phyloP scores from a whole-genome alignment of 2,329 filamentous ascomycete genomes.

The Penicillium sumatraense region DNA sequence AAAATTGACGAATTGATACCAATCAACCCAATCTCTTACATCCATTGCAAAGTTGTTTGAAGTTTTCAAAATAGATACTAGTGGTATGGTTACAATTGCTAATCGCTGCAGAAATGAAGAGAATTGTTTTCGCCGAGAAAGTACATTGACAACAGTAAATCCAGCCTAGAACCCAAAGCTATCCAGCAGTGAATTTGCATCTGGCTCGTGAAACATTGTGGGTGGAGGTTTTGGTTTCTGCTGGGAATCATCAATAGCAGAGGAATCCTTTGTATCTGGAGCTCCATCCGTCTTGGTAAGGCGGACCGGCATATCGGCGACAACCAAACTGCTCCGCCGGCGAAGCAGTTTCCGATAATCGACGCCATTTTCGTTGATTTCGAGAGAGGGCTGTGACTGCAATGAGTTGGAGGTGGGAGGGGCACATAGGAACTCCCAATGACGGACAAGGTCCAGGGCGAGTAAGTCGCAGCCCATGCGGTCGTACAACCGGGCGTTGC shows the following conservation, averaged over 20 bases:
- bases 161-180: constrained; percentile 80
- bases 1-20: constrained; percentile 5
- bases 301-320: constrained; percentile 65
- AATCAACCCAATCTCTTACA: not conserved
- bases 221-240: constrained; percentile 63
- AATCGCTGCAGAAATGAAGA: not conserved
- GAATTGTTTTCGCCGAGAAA: not conserved
- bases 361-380: constrained; percentile 39
- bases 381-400: constrained; percentile 43
- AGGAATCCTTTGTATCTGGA: constrained; percentile 28
- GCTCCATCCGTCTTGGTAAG: constrained; percentile 50
- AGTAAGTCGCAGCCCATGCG: constrained; percentile 93
- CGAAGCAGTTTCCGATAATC: constrained; percentile 72
- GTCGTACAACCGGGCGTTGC: constrained; percentile 81
- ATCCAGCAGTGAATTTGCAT: constrained; percentile 83
- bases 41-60: not conserved
- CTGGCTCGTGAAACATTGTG: constrained; percentile 89
- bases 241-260: constrained; percentile 30
- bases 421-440: constrained; percentile 55
- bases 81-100: not conserved
- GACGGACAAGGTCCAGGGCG: constrained; percentile 73
- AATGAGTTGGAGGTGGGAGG: constrained; percentile 25
- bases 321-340: constrained; percentile 75
- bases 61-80: not conserved
- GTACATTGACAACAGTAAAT: constrained; percentile 8